Base-by-base conservation (phyloP, 768 basidiomycete genomes). In the Kondoa malvinella region DNA sequence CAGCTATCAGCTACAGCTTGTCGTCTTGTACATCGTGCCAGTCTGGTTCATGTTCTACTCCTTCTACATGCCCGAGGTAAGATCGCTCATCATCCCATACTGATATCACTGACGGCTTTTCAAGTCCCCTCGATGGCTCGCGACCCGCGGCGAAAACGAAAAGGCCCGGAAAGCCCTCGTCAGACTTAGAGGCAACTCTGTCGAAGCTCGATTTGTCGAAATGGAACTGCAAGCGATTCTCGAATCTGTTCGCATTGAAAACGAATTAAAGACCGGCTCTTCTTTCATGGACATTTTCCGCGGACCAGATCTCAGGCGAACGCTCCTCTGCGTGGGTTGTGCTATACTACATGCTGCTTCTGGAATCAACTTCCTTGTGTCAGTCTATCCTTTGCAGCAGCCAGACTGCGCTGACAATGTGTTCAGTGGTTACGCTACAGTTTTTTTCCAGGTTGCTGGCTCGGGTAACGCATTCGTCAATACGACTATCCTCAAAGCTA, bases 381-480 rank as follows among this genome's bases (percentile, higher is more conserved):
- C 30, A 15, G 2, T 50, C 15, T 4, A 26, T 8, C 25, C n/a
- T n/a, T 30, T 56, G 17, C 27, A 26, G 14, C 1, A 50, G 26
- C 32, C 16, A 15, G 32, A 4, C 64, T 3, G 4, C 15, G 17
- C 31, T 50, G 40, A 50, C 27, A 12, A 56, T n/a, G 4, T 14
- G 31, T 4, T 50, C 30, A n/a, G 27, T 26, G 69, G 66, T 2
- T 70, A 70, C 61, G 67, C 62, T 27, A 71, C 70, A 1, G 70
- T 72, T 56, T 72, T 72, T 59, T 71, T 71, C 66, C 68, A 72
- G 34, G 66, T 69, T 21, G 67, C 70, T 25, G 62, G 64, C 2
- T 56, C 60, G 1, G 62, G 56, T 34, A 70, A 71, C 16, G 70
- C 72, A 1, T 72, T 72, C 70, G 60, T 60, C 40, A 69, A 72